Percentiles rank a stretch among this genome's conserved stretches.
These are phyloP conservation scores for Sporothrix euskadiensis DNA, from an alignment of 2,329 filamentous ascomycete species.

Conservation along the genomic window DNA sequence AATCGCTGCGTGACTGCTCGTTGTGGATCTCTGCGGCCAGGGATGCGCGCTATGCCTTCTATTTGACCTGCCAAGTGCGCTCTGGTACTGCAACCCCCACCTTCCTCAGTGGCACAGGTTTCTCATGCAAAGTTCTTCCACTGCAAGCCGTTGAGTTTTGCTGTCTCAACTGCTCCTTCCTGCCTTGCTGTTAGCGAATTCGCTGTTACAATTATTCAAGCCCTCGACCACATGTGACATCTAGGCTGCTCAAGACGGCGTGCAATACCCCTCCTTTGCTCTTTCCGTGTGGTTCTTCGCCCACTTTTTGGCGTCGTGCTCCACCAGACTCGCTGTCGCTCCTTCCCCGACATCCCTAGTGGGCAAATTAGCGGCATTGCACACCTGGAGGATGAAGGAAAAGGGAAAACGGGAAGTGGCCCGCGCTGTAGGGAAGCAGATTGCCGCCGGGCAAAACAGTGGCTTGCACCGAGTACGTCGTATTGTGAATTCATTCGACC, in stretches of 20 bases:
- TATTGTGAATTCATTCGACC: conserved; percentile 12
- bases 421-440: not conserved
- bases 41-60: conserved; percentile 10
- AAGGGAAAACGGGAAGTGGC: not conserved
- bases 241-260: conserved; percentile 6
- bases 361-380: conserved; percentile 1
- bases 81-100: conserved; percentile 16
- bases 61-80: not conserved
- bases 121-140: not conserved
- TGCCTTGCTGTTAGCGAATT: conserved; percentile 2
- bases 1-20: not conserved
- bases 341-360: conserved; percentile 16
- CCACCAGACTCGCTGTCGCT: not conserved
- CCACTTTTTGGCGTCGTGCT: not conserved
- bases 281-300: not conserved
- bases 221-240: not conserved
- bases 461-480: conserved; percentile 11
- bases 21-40: conserved; percentile 12
- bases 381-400: not conserved
- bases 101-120: conserved; percentile 9
- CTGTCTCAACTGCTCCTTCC: not conserved
- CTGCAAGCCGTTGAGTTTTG: not conserved
- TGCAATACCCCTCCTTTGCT: conserved; percentile 20
- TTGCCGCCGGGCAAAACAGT: not conserved
- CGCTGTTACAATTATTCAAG: not conserved